A percentile compares a stretch with the other conserved stretches of the same genome.
These are phyloP conservation scores for Xylaria nigripes DNA, from an alignment of 495 filamentous ascomycete species.

Conservation along the genomic window DNA sequence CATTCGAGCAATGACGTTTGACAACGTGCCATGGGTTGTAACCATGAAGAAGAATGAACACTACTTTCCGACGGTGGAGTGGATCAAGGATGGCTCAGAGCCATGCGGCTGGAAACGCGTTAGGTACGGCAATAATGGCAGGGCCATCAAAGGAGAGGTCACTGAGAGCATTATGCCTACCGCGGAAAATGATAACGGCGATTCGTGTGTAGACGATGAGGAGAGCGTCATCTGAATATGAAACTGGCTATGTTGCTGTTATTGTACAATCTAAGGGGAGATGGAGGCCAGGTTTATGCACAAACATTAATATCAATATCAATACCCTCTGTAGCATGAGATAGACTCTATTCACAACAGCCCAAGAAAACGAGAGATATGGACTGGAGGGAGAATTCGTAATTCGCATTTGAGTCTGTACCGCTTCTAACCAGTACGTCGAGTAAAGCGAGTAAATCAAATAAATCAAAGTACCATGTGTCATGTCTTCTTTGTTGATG, in stretches of 20 bases:
- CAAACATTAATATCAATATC: neutral
- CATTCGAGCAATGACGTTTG: constrained; percentile 87
- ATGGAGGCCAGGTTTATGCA: neutral
- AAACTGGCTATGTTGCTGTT: neutral
- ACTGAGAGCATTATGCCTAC: constrained; percentile 32
- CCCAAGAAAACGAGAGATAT: neutral
- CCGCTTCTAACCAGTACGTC: too few relatives aligned
- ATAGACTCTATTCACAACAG: constrained; percentile 1
- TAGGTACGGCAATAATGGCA: constrained; percentile 54
- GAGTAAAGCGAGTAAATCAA: too few relatives aligned
- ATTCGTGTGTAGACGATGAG: constrained; percentile 12
- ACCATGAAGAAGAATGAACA: constrained; percentile 99
- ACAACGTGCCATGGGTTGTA: constrained; percentile 94
- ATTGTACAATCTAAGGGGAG: neutral
- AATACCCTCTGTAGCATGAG: constrained; percentile 8
- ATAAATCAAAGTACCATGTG: neutral
- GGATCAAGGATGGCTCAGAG: constrained; percentile 60
- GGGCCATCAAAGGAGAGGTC: constrained; percentile 42
- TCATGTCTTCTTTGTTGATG: neutral
- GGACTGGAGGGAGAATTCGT: neutral
- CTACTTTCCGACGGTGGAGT: constrained; percentile 91
- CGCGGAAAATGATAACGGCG: constrained; percentile 18
- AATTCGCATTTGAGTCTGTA: too few relatives aligned
- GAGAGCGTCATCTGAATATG: constrained; percentile 3
- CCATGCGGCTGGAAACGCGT: constrained; percentile 62